A percentile compares a stretch with the other conserved stretches of the same genome.
phyloP scores from a whole-genome alignment of 2,329 filamentous ascomycete species.

The Xylaria arbuscula region DNA sequence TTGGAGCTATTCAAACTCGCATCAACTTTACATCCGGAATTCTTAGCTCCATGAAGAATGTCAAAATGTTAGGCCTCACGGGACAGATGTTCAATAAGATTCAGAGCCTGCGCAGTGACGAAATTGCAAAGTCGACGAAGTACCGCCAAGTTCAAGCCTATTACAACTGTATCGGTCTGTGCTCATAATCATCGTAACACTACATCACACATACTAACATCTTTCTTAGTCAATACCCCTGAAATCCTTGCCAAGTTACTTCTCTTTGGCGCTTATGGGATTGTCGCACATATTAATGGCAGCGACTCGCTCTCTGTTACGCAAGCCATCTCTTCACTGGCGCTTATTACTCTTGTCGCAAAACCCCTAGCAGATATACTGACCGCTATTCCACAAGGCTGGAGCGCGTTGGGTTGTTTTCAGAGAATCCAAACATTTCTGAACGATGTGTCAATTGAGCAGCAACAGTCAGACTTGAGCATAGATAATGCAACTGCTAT shows the following conservation, averaged over 20 bases:
- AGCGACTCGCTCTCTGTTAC: conserved; percentile 27
- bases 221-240: conserved; percentile 16
- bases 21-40: conserved; percentile 31
- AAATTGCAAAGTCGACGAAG: conserved; percentile 31
- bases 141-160: conserved; percentile 26
- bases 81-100: conserved; percentile 28
- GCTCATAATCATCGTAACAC: background rate
- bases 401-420: conserved; percentile 31
- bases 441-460: conserved; percentile 11
- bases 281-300: conserved; percentile 32
- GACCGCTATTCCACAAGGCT: conserved; percentile 28
- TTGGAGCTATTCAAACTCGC: conserved; percentile 26
- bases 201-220: background rate
- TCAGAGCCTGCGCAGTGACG: conserved; percentile 18
- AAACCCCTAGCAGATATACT: conserved; percentile 20
- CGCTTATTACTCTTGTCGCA: conserved; percentile 26
- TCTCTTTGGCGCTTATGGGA: conserved; percentile 31
- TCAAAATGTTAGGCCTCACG: conserved; percentile 36
- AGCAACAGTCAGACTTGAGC: background rate
- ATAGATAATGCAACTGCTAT: background rate
- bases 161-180: conserved; percentile 25
- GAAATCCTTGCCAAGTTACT: conserved; percentile 24
- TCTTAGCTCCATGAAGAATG: conserved; percentile 31
- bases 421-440: conserved; percentile 27
- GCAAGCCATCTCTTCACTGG: conserved; percentile 32